These are phyloP conservation scores for Nissolia schottii DNA, from an alignment of 306 rosid species.

Conservation along the genomic window DNA sequence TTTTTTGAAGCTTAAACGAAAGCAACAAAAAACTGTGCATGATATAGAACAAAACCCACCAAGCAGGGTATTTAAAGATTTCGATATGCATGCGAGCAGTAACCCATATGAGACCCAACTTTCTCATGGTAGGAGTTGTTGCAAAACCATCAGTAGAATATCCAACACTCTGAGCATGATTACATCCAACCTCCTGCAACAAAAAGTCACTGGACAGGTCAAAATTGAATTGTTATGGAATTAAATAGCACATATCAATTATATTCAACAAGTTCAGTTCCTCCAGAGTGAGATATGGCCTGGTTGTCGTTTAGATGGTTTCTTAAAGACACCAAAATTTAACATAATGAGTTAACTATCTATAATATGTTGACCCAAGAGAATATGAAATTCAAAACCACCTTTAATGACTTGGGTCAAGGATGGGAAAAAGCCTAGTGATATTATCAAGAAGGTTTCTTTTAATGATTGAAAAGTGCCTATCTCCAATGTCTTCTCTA, in stretches of 20 bases:
- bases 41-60: slow-evolving; percentile 46
- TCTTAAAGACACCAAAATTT: neutral
- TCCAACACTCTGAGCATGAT: slow-evolving; percentile 97
- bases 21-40: neutral
- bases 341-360: neutral
- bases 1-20: neutral
- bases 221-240: neutral
- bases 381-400: neutral
- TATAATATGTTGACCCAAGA: neutral
- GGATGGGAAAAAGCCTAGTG: too few relatives aligned
- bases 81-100: slow-evolving; percentile 99
- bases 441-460: too few relatives aligned
- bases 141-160: slow-evolving; percentile 95
- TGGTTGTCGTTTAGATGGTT: neutral
- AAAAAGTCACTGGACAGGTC: slow-evolving; percentile 16
- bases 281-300: neutral
- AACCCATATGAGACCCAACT: slow-evolving; percentile 93
- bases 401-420: too few relatives aligned
- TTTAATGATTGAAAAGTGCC: too few relatives aligned
- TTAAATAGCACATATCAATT: neutral
- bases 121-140: slow-evolving; percentile 91
- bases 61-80: slow-evolving; percentile 93
- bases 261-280: neutral
- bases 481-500: too few relatives aligned
- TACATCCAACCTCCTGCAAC: slow-evolving; percentile 91